Evolutionary conservation across 805 yeast species (phyloP).

Genomic region (Candida coquimbonensis): DNA sequence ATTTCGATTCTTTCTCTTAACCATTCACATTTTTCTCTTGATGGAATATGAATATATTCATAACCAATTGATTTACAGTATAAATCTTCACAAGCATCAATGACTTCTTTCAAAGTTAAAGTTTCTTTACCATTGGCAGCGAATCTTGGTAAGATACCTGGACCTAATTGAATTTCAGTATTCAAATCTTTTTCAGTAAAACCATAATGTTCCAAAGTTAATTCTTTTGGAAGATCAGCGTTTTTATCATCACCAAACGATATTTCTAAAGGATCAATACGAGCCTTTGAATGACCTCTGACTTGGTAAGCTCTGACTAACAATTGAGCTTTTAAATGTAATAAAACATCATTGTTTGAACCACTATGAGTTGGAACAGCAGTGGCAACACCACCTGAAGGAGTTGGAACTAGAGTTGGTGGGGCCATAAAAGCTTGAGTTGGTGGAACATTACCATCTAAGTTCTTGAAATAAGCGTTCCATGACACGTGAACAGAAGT

Average conservation of each 20-base stretch:
- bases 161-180: conserved; percentile 84
- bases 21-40: conserved; percentile 96
- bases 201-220: conserved; percentile 87
- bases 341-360: conserved; percentile 52
- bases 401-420: conserved; percentile 79
- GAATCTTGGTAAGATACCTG: conserved; percentile 94
- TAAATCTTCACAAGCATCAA: conserved; percentile 69
- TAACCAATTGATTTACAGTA: conserved; percentile 89
- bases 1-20: conserved; percentile 93
- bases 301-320: conserved; percentile 98
- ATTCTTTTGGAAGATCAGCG: conserved; percentile 65
- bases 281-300: conserved; percentile 94
- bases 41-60: conserved; percentile 95
- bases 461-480: conserved; percentile 93
- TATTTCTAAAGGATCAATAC: conserved; percentile 91
- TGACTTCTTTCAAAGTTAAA: conserved; percentile 71
- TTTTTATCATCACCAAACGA: conserved; percentile 65
- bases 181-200: conserved; percentile 82
- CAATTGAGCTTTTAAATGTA: conserved; percentile 92
- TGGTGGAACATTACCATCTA: conserved; percentile 66
- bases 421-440: conserved; percentile 82
- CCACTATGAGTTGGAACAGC: conserved; percentile 40
- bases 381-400: conserved; percentile 69
- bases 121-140: conserved; percentile 52
- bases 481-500: conserved; percentile 88